Percentiles rank a stretch among this genome's conserved stretches.
Evolutionary conservation across 495 filamentous ascomycete species (phyloP).

Genomic region (Penicillium mononematosum): DNA sequence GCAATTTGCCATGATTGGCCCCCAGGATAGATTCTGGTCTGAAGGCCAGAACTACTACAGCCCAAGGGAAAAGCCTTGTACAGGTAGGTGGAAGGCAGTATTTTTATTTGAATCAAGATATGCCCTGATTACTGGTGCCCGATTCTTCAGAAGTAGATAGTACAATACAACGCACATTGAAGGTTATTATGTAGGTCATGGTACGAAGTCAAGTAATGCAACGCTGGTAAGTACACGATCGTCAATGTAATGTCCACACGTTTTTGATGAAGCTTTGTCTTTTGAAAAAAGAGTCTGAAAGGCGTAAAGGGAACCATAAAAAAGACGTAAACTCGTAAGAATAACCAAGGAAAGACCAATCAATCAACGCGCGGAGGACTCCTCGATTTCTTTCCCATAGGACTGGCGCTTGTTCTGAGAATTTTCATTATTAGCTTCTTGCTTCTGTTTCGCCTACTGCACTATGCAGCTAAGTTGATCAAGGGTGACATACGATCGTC

Average conservation of each 20-base stretch:
- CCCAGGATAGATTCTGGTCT: too few relatives aligned
- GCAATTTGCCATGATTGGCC: too few relatives aligned
- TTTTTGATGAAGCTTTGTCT: not conserved
- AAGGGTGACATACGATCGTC: constrained; percentile 64
- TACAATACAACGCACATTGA: not conserved
- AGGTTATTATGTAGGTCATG: not conserved
- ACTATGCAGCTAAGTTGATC: not conserved
- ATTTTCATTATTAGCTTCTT: not conserved
- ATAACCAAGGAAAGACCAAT: constrained; percentile 3
- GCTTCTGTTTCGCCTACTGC: not conserved
- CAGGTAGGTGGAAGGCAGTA: too few relatives aligned
- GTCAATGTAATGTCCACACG: constrained; percentile 7
- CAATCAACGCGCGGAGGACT: constrained; percentile 40
- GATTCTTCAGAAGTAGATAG: not conserved
- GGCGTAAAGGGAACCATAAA: constrained; percentile 3
- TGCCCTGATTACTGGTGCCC: too few relatives aligned
- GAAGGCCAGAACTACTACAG: too few relatives aligned
- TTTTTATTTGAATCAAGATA: too few relatives aligned
- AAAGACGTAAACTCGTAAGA: not conserved
- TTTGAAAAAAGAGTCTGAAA: not conserved
- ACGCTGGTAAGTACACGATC: constrained; percentile 6
- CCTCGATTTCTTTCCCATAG: constrained; percentile 25
- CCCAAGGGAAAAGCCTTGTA: too few relatives aligned
- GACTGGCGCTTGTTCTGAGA: constrained; percentile 23
- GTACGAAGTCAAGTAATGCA: constrained; percentile 9